These are phyloP conservation scores for Echium plantagineum DNA, from an alignment of 257 asterid species.

Conservation along the genomic window DNA sequence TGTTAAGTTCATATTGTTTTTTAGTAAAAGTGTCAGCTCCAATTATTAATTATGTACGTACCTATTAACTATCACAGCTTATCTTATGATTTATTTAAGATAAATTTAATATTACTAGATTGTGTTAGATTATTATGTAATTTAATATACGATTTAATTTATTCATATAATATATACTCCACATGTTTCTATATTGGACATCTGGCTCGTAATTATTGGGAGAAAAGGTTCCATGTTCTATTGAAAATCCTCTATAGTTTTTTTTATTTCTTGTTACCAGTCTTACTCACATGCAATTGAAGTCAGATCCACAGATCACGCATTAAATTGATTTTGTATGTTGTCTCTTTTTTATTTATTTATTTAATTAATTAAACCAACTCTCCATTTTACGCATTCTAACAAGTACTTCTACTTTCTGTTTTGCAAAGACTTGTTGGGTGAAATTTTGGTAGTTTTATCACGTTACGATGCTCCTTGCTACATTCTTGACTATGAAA, in stretches of 20 bases:
- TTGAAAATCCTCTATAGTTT: not conserved
- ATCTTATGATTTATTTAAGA: too few species aligned
- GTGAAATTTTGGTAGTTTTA: not conserved
- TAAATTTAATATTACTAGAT: too few species aligned
- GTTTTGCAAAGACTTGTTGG: not conserved
- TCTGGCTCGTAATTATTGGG: not conserved
- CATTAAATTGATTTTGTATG: slow-evolving; percentile 17
- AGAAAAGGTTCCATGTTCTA: not conserved
- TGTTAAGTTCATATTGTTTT: too few species aligned
- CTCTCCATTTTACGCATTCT: slow-evolving; percentile 2
- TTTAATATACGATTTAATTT: too few species aligned
- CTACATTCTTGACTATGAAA: too few species aligned
- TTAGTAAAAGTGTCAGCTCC: too few species aligned
- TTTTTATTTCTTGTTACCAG: slow-evolving; percentile 6
- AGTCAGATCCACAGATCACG: slow-evolving; percentile 35
- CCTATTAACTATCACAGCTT: too few species aligned
- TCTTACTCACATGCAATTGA: slow-evolving; percentile 36
- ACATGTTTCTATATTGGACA: too few species aligned
- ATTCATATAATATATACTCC: too few species aligned
- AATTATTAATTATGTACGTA: too few species aligned
- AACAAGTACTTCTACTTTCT: not conserved
- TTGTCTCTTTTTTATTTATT: slow-evolving; percentile 8
- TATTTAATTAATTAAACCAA: not conserved
- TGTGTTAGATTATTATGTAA: too few species aligned
- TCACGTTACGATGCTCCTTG: slow-evolving; percentile 10